phyloP scores from a whole-genome alignment of 352 stramenopile genomes.

The Globisporangium carolinianum region DNA sequence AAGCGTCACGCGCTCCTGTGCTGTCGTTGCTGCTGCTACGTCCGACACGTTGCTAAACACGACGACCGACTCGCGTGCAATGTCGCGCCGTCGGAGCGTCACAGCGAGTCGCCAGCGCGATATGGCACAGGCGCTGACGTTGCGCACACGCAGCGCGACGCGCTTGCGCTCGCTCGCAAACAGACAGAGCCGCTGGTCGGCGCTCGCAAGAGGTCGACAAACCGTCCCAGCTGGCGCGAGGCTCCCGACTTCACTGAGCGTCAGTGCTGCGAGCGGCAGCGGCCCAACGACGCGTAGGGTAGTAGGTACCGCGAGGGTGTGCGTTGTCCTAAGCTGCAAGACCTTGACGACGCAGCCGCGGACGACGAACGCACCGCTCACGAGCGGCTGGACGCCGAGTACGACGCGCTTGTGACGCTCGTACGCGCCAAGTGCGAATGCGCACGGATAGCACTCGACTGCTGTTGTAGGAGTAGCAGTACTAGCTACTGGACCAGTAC shows the following conservation, averaged over 20 bases:
- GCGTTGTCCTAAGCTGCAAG: conserved; percentile 58
- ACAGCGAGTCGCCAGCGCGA: conserved; percentile 32
- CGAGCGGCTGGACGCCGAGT: conserved; percentile 39
- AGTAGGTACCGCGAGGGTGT: conserved; percentile 19
- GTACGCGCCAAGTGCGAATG: conserved; percentile 41
- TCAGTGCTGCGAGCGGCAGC: conserved; percentile 38
- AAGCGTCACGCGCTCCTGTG: no score
- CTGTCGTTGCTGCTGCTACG: neutral
- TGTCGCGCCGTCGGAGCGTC: conserved; percentile 20
- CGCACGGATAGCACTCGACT: conserved; percentile 57
- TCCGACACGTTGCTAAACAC: conserved; percentile 33
- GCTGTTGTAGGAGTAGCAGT: conserved; percentile 4
- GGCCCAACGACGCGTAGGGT: conserved; percentile 34
- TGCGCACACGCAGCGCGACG: conserved; percentile 45
- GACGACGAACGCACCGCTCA: conserved; percentile 31
- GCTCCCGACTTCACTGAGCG: conserved; percentile 35
- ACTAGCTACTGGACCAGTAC: neutral
- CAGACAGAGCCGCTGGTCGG: conserved; percentile 38
- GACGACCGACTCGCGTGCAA: conserved; percentile 28
- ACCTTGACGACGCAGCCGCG: conserved; percentile 55
- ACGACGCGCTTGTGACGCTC: conserved; percentile 40
- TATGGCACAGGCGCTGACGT: conserved; percentile 35
- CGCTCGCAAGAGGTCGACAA: neutral
- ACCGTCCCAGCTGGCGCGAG: conserved; percentile 12
- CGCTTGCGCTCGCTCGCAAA: conserved; percentile 60